phyloP scores from a whole-genome alignment of 495 filamentous ascomycete genomes.

The Lophiotrema nucula region DNA sequence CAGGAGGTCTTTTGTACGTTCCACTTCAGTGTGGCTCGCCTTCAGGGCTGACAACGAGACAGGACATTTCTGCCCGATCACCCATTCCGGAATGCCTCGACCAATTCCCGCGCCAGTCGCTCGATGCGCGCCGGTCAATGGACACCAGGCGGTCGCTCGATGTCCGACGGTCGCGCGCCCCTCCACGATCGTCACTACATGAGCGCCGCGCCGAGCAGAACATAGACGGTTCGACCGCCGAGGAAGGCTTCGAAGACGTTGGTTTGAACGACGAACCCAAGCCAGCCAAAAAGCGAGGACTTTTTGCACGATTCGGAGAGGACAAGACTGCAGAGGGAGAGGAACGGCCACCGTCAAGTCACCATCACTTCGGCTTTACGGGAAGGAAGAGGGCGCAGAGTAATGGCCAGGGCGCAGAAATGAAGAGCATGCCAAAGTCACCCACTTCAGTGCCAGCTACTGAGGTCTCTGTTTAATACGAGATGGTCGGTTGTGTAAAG shows the following conservation, averaged over 20 bases:
- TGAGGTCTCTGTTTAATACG: too few species aligned
- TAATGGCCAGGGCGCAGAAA: slow-evolving; percentile 59
- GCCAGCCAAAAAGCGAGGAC: slow-evolving; percentile 68
- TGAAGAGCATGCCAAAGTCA: slow-evolving; percentile 34
- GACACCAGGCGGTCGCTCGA: slow-evolving; percentile 73
- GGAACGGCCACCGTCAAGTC: slow-evolving; percentile 46
- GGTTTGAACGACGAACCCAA: slow-evolving; percentile 73
- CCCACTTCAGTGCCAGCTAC: too few species aligned
- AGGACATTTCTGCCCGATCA: slow-evolving; percentile 93
- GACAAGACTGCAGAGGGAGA: slow-evolving; percentile 25
- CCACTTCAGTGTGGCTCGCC: not conserved
- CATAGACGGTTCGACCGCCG: slow-evolving; percentile 35
- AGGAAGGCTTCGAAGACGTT: slow-evolving; percentile 88
- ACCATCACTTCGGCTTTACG: slow-evolving; percentile 63
- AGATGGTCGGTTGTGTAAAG: too few species aligned
- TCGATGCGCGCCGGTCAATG: slow-evolving; percentile 66
- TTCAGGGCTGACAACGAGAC: slow-evolving; percentile 4
- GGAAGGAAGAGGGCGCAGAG: slow-evolving; percentile 74
- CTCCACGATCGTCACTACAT: slow-evolving; percentile 50
- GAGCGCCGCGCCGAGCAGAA: slow-evolving; percentile 38
- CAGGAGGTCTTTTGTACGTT: slow-evolving; percentile 85
- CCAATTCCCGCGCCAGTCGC: slow-evolving; percentile 64
- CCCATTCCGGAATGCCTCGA: slow-evolving; percentile 58
- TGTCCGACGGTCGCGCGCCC: slow-evolving; percentile 55
- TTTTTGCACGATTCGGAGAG: slow-evolving; percentile 85